phyloP scores from a whole-genome alignment of 2,329 filamentous ascomycete species.

The Cordyceps pruinosa region DNA sequence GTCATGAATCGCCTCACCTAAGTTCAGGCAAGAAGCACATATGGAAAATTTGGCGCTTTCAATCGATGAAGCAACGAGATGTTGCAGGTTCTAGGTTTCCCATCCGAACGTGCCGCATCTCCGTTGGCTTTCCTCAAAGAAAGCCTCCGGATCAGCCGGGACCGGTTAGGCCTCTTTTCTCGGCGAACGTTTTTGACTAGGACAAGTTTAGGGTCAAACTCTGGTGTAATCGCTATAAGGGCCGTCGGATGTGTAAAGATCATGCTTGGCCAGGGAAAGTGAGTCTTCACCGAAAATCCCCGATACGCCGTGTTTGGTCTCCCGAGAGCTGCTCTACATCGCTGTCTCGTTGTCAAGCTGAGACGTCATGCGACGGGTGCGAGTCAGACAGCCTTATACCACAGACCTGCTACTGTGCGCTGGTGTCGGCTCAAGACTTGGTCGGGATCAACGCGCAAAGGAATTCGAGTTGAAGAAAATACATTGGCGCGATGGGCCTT shows the following conservation, averaged over 20 bases:
- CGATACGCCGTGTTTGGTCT: neutral
- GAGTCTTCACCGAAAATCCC: neutral
- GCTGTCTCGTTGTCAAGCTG: neutral
- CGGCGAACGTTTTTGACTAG: neutral
- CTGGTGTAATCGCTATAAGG: neutral
- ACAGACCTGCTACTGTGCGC: neutral
- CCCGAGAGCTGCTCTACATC: neutral
- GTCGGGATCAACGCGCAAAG: too few species aligned
- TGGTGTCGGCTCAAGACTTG: neutral
- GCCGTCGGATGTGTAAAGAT: too few species aligned
- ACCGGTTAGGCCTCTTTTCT: neutral
- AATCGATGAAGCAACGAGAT: neutral
- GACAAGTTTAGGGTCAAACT: neutral
- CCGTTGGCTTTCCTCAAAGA: neutral
- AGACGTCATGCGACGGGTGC: neutral
- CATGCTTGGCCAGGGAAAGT: neutral
- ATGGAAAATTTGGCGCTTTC: neutral
- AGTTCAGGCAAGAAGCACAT: neutral
- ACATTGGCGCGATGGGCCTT: too few species aligned
- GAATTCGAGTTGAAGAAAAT: too few species aligned
- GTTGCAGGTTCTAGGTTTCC: neutral
- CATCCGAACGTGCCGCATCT: neutral
- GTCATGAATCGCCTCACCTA: neutral
- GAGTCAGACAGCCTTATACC: neutral
- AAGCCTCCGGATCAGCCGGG: slow-evolving; percentile 3